Evolutionary conservation across 768 basidiomycete species (phyloP).

Genomic region (Lyophyllum decastes): DNA sequence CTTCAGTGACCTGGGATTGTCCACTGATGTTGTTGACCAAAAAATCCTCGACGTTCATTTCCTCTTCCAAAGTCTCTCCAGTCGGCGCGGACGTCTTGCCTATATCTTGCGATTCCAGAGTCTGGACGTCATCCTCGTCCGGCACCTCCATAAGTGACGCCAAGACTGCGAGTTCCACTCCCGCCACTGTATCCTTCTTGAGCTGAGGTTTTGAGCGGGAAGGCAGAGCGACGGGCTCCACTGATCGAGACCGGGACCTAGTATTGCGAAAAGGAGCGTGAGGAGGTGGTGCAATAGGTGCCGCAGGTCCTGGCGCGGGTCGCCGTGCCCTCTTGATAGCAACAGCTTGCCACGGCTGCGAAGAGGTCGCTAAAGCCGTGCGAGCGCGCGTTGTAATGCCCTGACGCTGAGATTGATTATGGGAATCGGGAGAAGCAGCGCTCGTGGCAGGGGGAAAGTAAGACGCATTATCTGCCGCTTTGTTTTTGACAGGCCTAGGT

Average conservation of each 20-base stretch:
- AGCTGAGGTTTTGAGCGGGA: not conserved
- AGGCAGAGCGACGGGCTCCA: conserved; percentile 23
- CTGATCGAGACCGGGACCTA: conserved; percentile 32
- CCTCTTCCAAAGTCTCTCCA: conserved; percentile 18
- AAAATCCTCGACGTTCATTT: conserved; percentile 26
- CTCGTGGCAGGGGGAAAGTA: not conserved
- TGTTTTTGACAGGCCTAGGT: not conserved
- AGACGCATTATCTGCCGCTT: not conserved
- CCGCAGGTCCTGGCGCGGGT: not conserved
- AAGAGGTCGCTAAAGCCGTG: not conserved
- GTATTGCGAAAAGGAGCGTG: conserved; percentile 34
- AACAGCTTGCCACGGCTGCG: not conserved
- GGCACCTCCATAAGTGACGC: conserved; percentile 3
- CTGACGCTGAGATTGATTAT: not conserved
- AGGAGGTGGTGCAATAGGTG: not conserved
- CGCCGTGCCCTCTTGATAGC: conserved; percentile 8
- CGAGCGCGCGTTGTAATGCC: not conserved
- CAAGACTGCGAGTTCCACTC: not conserved
- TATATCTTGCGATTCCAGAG: not conserved
- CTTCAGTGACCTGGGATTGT: conserved; percentile 1
- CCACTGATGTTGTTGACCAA: conserved; percentile 20
- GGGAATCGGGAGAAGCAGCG: not conserved
- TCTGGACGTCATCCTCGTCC: conserved; percentile 5
- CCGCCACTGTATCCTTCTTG: not conserved
- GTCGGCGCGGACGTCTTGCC: not conserved